These are phyloP conservation scores for Monilinia laxa DNA, from an alignment of 2,329 filamentous ascomycete genomes.

Conservation along the genomic window DNA sequence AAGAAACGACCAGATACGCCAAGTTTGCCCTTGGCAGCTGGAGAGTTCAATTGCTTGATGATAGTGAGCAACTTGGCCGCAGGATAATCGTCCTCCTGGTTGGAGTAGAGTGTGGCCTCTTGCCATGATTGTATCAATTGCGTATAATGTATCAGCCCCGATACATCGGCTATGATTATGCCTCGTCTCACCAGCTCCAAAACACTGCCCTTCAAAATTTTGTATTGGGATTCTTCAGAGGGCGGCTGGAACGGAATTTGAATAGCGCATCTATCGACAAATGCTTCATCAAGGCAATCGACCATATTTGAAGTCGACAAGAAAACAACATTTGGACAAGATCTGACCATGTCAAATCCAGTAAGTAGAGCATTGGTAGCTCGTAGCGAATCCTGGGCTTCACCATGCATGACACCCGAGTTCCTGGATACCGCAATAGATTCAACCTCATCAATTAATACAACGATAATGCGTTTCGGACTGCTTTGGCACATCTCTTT, in stretches of 20 bases:
- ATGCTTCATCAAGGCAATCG: slow-evolving; percentile 37
- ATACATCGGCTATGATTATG: slow-evolving; percentile 24
- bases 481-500: slow-evolving; percentile 33
- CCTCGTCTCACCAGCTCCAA: slow-evolving; percentile 31
- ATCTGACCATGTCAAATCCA: slow-evolving; percentile 35
- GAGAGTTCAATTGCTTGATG: slow-evolving; percentile 28
- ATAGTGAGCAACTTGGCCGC: slow-evolving; percentile 28
- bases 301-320: slow-evolving; percentile 40
- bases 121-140: slow-evolving; percentile 29
- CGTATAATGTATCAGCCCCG: slow-evolving; percentile 19
- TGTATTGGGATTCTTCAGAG: slow-evolving; percentile 33
- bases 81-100: background rate
- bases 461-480: slow-evolving; percentile 33
- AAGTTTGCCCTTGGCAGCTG: slow-evolving; percentile 2
- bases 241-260: slow-evolving; percentile 33
- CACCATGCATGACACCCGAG: slow-evolving; percentile 30
- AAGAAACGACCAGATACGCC: slow-evolving; percentile 31
- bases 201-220: slow-evolving; percentile 35
- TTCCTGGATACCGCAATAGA: slow-evolving; percentile 36
- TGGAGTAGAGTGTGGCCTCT: slow-evolving; percentile 28
- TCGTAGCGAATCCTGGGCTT: slow-evolving; percentile 38
- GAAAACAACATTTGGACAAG: slow-evolving; percentile 35
- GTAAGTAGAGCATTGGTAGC: slow-evolving; percentile 41
- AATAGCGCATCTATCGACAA: slow-evolving; percentile 37
- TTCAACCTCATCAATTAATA: slow-evolving; percentile 42